Conservation (phyloP, 805 yeast genomes). For the Ogataea polymorpha region DNA sequence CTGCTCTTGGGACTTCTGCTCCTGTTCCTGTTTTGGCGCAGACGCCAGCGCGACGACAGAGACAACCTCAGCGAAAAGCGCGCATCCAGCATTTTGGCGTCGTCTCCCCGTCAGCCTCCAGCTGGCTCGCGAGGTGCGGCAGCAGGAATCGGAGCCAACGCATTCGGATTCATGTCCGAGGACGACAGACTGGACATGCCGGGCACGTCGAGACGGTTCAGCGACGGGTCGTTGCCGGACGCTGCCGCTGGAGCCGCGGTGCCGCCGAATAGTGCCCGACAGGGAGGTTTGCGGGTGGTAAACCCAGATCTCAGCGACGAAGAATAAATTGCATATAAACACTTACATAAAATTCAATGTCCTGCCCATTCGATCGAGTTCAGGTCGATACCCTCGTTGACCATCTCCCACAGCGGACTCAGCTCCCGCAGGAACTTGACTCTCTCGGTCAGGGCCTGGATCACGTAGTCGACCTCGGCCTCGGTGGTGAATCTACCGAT, state of each 20-base stretch:
- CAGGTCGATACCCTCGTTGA: constrained; percentile 95
- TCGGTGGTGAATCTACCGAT: constrained; percentile 97
- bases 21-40: constrained; percentile 24
- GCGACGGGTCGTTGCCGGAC: constrained; percentile 35
- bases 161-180: constrained; percentile 23
- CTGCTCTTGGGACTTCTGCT: constrained; percentile 12
- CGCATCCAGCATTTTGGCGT: constrained; percentile 10
- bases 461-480: constrained; percentile 90
- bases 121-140: constrained; percentile 8
- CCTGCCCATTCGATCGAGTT: constrained; percentile 97
- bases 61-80: constrained; percentile 12
- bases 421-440: constrained; percentile 88
- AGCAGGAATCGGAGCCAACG: constrained; percentile 17
- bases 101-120: constrained; percentile 12
- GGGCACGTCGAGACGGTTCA: constrained; percentile 32
- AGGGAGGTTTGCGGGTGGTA: constrained; percentile 32
- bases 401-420: constrained; percentile 99
- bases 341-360: constrained; percentile 45
- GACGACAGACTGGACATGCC: constrained; percentile 23
- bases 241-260: constrained; percentile 28
- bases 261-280: neutral
- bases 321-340: constrained; percentile 12
- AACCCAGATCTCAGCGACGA: constrained; percentile 32
- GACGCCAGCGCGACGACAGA: constrained; percentile 19
- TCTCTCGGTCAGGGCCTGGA: constrained; percentile 82